A percentile compares a stretch with the other conserved stretches of the same genome.
Evolutionary conservation across 2,329 filamentous ascomycete species (phyloP).

Genomic region (Colletotrichum shisoi): DNA sequence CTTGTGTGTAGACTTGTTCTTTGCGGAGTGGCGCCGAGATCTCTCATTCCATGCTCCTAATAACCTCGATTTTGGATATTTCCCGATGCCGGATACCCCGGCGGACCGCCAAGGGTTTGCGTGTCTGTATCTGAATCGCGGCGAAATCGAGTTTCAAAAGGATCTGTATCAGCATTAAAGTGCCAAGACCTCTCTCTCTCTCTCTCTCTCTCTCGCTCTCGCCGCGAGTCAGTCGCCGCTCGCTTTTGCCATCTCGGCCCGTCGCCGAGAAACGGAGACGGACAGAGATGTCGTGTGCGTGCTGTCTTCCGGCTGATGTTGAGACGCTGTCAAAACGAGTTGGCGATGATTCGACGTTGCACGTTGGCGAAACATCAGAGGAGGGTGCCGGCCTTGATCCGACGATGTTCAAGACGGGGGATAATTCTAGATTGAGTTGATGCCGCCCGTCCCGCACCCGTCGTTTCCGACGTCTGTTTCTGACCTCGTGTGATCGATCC

Average conservation of each 20-base stretch:
- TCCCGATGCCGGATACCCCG: conserved; percentile 5
- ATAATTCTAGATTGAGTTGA: neutral
- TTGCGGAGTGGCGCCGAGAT: conserved; percentile 12
- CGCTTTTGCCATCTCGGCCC: neutral
- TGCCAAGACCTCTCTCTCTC: conserved; percentile 4
- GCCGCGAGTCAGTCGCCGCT: conserved; percentile 22
- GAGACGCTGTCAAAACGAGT: neutral
- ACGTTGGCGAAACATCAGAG: neutral
- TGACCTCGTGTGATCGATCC: neutral
- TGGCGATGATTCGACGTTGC: conserved; percentile 1
- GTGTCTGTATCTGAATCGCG: conserved; percentile 19
- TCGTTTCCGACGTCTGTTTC: neutral
- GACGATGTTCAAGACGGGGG: neutral
- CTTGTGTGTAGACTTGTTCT: too few species aligned
- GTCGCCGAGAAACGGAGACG: neutral
- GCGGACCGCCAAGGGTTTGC: conserved; percentile 10
- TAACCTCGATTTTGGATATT: neutral
- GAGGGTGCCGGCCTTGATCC: neutral
- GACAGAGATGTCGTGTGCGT: neutral
- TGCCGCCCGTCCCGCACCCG: neutral
- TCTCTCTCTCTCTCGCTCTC: neutral
- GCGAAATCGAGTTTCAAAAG: conserved; percentile 27
- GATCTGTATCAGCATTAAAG: conserved; percentile 25
- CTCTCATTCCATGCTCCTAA: neutral
- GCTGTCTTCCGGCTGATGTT: neutral